Base-by-base conservation (phyloP, 139 green algal genomes). In the Tetradesmus obliquus region DNA sequence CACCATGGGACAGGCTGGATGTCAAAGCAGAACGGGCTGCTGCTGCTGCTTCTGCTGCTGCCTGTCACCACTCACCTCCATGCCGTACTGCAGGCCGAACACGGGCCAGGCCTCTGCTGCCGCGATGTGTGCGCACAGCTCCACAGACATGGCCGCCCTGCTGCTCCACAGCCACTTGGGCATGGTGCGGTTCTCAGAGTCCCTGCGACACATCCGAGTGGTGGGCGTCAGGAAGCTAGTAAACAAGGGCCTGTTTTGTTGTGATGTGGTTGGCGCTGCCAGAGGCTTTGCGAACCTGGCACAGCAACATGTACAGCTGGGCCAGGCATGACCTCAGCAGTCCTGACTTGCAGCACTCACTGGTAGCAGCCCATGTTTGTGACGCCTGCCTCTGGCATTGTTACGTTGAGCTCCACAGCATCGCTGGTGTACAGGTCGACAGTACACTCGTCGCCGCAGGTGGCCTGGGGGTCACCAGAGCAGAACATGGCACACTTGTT, bases 101-200 rank as follows among this genome's bases (percentile, higher is more conserved):
- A 84, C 54, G 8, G 79, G 79, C 79, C 79, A 84, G 3, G 62
- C 5, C 10, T 84, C 79, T 58, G 24, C 32, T 20, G 58, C 9
- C 5, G 79, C 79, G 62, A 84, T 84, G 79, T 84, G 79, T 15
- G 79, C 79, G 45, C 79, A 84, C 79, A 84, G 79, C 32, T 84
- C 79, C 17, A 54, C 79, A 60, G 10, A 58, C 79, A 84, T 84
- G 24, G 79, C 79, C 9, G 79, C 20, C 17, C 4, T 55, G 79
- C 79, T 84, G 79, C 19, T 62, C 79, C 79, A 84, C 45, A 84
- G 45, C 9, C 22, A 55, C 32, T 84, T 62, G 32, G 53, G 79
- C 79, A 84, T 84, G 45, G 32, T 84, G 24, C 17, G 54, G 10
- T 84, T 54, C 3, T 20, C 3, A 24, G 45, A 17, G 45, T 84